Base-by-base conservation (phyloP, 1,284 basidiomycete species). In the Malassezia sp. region DNA sequence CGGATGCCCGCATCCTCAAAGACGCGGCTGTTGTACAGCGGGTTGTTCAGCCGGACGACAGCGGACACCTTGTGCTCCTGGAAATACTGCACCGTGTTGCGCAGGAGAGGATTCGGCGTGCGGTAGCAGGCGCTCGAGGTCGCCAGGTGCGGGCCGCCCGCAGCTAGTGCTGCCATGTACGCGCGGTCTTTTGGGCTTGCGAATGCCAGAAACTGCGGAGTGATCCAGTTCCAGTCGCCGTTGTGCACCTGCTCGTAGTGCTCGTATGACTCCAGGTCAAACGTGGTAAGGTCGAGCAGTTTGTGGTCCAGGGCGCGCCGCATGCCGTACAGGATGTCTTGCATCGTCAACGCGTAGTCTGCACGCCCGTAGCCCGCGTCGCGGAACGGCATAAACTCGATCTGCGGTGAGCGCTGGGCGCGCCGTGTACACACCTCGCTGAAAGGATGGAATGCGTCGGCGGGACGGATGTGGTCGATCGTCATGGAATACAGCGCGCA, bases 201-300 rank as follows among this genome's bases (percentile, higher is more conserved):
- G 63, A 99, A 96, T 8, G 93, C 90, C 57, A 97, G 58, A 35
- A 73, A 72, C 26, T 69, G 63, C 1, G 72, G 71, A 4, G 72
- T 72, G 71, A 95, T 77, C 85, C 85, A 87, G 68, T 99, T 99
- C 82, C 91, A 90, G 71, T 99, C 93, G 5, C 93, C 93, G 38
- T 66, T 56, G 20, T 53, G 49, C 9, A 67, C 65, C 45, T 67
- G 61, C 50, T 70, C 91, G 67, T 89, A 95, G 69, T 78, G 82
- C 70, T 91, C 87, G 66, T 91, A 91, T 56, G 89, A 85, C 56
- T 85, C 83, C 17, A 74, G 53, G 49, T 77, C 74, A 54, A 97
- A 97, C 51, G 85, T 81, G 59, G 85, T 84, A 75, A 97, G 82
- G 66, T 93, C 84, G 63, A 90, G 81, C 2, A 99, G 77, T 1